Base-by-base conservation (phyloP, 805 yeast genomes). In the Saturnispora besseyi region DNA sequence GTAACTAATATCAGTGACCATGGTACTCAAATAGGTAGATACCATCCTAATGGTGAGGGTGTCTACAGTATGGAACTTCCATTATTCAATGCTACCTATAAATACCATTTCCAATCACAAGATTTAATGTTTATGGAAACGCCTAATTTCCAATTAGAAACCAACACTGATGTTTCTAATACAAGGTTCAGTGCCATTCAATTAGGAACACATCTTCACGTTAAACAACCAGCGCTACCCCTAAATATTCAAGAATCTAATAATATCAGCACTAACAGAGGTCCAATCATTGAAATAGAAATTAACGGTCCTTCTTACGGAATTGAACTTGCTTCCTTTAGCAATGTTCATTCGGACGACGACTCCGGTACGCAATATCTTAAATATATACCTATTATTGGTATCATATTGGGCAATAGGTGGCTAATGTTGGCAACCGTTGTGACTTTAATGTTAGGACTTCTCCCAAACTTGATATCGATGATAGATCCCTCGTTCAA, bases 91-190 rank as follows among this genome's bases (percentile, higher is more conserved):
- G 41, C 31, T 29, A 30, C 50, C 5, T 41, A 34, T n/a, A 42
- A 41, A 21, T 38, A 32, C 12, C 46, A 48, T 29, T 48, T 48
- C 15, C 30, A 42, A 12, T 42, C 46, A 9, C 37, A 48, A 22
- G 50, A 48, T 48, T 30, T 48, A n/a, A n/a, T 42, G 29, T 48
- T 48, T 21, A 48, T 34, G 42, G 18, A n/a, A 9, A 42, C 46
- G 7, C n/a, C 44, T 7, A 28, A 11, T 9, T 42, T 41, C 29
- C 10, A 21, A 5, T 8, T 48, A 7, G 43, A 41, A 11, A 33
- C 29, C 11, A 32, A n/a, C 15, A 13, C 10, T n/a, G n/a, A 34
- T 28, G 12, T 30, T 18, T 8, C 24, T 12, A 37, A 26, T 26
- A 38, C 42, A 11, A 38, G 22, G n/a, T 38, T 29, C 4, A 45